phyloP scores from a whole-genome alignment of 352 stramenopile species.

The Globisporangium ultimum region DNA sequence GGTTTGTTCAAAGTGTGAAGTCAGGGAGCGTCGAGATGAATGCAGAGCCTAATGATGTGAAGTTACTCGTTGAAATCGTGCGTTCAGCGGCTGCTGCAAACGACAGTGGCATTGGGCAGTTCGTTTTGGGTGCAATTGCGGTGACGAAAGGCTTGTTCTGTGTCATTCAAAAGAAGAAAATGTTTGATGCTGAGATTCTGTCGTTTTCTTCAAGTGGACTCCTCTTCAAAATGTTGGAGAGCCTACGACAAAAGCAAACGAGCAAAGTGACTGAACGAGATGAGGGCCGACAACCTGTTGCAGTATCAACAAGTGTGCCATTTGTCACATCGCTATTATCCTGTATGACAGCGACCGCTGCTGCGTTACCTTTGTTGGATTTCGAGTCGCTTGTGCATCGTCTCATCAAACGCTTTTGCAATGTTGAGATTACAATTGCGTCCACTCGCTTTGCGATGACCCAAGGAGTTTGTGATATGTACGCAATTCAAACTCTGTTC shows the following conservation, averaged over 20 bases:
- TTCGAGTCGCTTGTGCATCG: slow-evolving; percentile 12
- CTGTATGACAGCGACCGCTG: slow-evolving; percentile 6
- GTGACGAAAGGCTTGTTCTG: slow-evolving; percentile 25
- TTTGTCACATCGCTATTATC: slow-evolving; percentile 11
- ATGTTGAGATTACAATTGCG: slow-evolving; percentile 16
- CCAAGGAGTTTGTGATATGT: slow-evolving; percentile 33
- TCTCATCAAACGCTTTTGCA: slow-evolving; percentile 10
- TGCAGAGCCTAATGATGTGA: slow-evolving; percentile 13
- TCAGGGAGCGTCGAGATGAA: slow-evolving; percentile 1
- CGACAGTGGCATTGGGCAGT: slow-evolving; percentile 7
- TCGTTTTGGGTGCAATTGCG: slow-evolving; percentile 33
- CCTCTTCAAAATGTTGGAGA: slow-evolving; percentile 30
- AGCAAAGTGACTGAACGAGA: background rate
- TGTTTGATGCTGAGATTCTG: slow-evolving; percentile 37
- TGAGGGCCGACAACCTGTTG: background rate
- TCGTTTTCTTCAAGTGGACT: slow-evolving; percentile 25
- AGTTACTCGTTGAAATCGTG: slow-evolving; percentile 17
- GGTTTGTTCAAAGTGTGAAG: background rate
- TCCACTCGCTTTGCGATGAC: slow-evolving; percentile 34
- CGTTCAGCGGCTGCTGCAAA: slow-evolving; percentile 13
- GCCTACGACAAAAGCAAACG: slow-evolving; percentile 23
- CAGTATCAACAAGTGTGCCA: background rate
- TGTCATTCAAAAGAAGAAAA: slow-evolving; percentile 46
- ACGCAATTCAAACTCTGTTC: slow-evolving; percentile 22
- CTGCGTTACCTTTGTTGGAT: slow-evolving; percentile 9